phyloP scores from a whole-genome alignment of 1,284 basidiomycete genomes.

The Hymenochaete sp. region DNA sequence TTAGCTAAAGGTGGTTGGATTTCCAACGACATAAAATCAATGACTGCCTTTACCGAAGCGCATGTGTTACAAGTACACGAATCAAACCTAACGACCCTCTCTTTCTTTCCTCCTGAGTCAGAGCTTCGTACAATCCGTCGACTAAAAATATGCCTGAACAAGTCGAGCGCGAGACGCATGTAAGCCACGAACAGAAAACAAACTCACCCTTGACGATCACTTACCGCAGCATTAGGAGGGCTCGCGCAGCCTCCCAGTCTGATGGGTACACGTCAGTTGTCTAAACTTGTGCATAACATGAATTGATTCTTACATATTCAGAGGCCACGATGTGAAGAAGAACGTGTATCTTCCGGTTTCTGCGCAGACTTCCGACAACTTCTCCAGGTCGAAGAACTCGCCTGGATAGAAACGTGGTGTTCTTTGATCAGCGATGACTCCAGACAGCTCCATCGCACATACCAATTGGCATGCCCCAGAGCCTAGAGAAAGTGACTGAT shows the following conservation, averaged over 20 bases:
- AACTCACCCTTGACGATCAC: too few relatives aligned
- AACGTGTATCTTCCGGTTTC: constrained; percentile 56
- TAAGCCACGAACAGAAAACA: too few relatives aligned
- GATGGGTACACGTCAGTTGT: neutral
- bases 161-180: too few relatives aligned
- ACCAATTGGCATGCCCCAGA: constrained; percentile 70
- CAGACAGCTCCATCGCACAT: constrained; percentile 16
- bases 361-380: constrained; percentile 46
- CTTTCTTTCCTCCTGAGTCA: too few relatives aligned
- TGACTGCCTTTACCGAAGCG: too few relatives aligned
- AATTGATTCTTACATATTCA: constrained; percentile 43
- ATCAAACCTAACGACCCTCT: too few relatives aligned
- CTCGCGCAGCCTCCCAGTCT: constrained; percentile 60
- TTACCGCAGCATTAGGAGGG: constrained; percentile 61
- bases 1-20: too few relatives aligned
- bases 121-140: too few relatives aligned
- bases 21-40: too few relatives aligned
- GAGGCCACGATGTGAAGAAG: constrained; percentile 67
- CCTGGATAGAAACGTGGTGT: constrained; percentile 28
- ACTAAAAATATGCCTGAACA: too few relatives aligned
- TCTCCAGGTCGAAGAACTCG: constrained; percentile 64
- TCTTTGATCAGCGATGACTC: neutral
- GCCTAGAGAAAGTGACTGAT: constrained; percentile 26
- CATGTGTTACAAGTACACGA: too few relatives aligned
- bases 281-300: neutral